phyloP scores from a whole-genome alignment of 1,139 yeast species.

The Yamadazyma taylorii region DNA sequence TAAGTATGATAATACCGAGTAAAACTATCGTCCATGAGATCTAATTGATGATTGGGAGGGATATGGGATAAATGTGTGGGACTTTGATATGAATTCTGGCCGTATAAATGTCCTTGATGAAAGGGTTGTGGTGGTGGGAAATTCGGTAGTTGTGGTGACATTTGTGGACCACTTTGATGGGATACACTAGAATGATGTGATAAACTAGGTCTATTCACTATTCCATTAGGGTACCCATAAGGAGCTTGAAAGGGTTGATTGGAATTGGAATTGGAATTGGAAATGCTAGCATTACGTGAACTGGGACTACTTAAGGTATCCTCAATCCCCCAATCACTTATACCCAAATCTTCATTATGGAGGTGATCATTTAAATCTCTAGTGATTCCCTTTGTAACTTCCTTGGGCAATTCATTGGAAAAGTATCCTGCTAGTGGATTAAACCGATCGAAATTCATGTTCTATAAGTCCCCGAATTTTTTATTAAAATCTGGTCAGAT shows the following conservation, averaged over 20 bases:
- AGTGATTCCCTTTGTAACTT: background rate
- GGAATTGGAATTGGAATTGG: slow-evolving; percentile 2
- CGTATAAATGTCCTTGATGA: too few relatives aligned
- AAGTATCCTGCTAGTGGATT: slow-evolving; percentile 25
- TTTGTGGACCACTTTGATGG: slow-evolving; percentile 5
- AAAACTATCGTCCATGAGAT: too few relatives aligned
- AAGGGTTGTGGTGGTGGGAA: background rate
- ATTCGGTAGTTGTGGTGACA: slow-evolving; percentile 5
- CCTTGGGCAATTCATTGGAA: slow-evolving; percentile 1
- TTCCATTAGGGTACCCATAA: slow-evolving; percentile 15
- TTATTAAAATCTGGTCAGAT: too few relatives aligned
- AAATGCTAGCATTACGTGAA: slow-evolving; percentile 6
- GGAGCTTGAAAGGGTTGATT: slow-evolving; percentile 6
- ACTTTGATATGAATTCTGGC: background rate
- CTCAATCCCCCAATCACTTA: slow-evolving; percentile 38
- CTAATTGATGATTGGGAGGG: too few relatives aligned
- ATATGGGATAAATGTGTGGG: too few relatives aligned
- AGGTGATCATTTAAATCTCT: too few relatives aligned
- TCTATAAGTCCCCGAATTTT: too few relatives aligned
- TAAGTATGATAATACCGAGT: slow-evolving; percentile 6
- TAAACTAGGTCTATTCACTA: slow-evolving; percentile 4
- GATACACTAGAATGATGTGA: slow-evolving; percentile 2
- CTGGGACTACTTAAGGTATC: slow-evolving; percentile 19
- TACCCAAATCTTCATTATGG: background rate
- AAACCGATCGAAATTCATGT: slow-evolving; percentile 37